phyloP scores from a whole-genome alignment of 1,284 basidiomycete genomes.

The Cerrena zonata region DNA sequence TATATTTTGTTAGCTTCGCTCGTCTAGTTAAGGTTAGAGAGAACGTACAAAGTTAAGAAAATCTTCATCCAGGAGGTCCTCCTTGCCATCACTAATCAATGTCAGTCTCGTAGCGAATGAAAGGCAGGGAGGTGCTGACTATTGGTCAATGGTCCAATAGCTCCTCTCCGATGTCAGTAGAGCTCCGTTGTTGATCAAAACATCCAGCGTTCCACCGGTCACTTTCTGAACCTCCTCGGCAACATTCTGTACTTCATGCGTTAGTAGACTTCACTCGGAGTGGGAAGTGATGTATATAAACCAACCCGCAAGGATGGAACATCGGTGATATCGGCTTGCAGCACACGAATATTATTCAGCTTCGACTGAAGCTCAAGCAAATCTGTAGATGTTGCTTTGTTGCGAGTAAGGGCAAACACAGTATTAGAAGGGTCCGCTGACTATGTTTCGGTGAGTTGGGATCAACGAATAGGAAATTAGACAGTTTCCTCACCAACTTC shows the following conservation, averaged over 20 bases:
- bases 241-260: constrained; percentile 12
- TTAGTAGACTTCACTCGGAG: too few relatives aligned
- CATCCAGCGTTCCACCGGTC: constrained; percentile 25
- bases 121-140: constrained; percentile 3
- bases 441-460: neutral
- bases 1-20: neutral
- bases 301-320: constrained; percentile 17
- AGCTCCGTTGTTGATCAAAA: constrained; percentile 28
- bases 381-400: constrained; percentile 11
- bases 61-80: constrained; percentile 21
- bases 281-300: too few relatives aligned
- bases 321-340: constrained; percentile 23
- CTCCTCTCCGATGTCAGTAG: constrained; percentile 4
- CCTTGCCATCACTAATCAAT: constrained; percentile 1
- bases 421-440: constrained; percentile 15
- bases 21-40: neutral
- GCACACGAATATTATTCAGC: constrained; percentile 19
- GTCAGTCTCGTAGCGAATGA: neutral
- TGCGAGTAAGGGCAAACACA: constrained; percentile 25
- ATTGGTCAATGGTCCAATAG: constrained; percentile 4
- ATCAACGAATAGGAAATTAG: neutral
- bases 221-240: constrained; percentile 17
- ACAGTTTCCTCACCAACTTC: constrained; percentile 12
- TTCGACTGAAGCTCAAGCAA: constrained; percentile 17
- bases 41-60: constrained; percentile 16